Evolutionary conservation across 2,329 filamentous ascomycete genomes (phyloP), one percentile per base, ranked within the genome.

Genomic region (Penicillium griseofulvum): DNA sequence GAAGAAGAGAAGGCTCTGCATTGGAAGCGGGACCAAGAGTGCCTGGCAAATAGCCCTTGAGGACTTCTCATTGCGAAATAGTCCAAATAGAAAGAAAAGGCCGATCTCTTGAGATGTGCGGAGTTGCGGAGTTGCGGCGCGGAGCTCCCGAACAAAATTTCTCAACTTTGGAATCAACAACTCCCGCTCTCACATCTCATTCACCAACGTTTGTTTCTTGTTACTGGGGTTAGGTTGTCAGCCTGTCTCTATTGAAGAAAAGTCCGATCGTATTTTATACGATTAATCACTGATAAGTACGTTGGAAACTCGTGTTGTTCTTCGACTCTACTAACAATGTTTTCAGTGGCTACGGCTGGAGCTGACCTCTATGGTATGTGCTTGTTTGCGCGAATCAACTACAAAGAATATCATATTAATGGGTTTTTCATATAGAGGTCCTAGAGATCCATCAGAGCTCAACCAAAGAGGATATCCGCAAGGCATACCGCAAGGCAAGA

Each of bases 401-500:
- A 6, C 17, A 16, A 19, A 8, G 31, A 28, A 33, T 9, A 34
- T 14, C 37, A 34, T 26, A 50, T 52, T 64, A 48, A 65, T 38
- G 10, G 22, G 17, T 12, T 24, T 45, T 22, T 44, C 17, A 45
- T 60, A 54, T 69, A 96, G 92, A 87, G 78, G 81, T 96, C 66
- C 85, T 97, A 59, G 88, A 85, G 56, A 83, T 97, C 66, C 80
- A 87, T 49, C 88, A 82, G 72, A 78, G 78, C 58, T 89, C 92
- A 49, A 86, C 81, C 58, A 87, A 88, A 68, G 84, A 88, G 53
- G 89, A 96, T 68, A 89, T 97, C 76, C 95, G 94, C 75, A 96
- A 96, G 77, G 92, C 92, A 58, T 97, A 97, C 78, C 89, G 93
- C 78, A 97, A 96, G 84, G 92, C 92, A 66, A 65, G 77, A 52